Evolutionary conservation across 306 rosid genomes (phyloP), one percentile per base, ranked within the genome.

Genomic region (Calophaca sinica): DNA sequence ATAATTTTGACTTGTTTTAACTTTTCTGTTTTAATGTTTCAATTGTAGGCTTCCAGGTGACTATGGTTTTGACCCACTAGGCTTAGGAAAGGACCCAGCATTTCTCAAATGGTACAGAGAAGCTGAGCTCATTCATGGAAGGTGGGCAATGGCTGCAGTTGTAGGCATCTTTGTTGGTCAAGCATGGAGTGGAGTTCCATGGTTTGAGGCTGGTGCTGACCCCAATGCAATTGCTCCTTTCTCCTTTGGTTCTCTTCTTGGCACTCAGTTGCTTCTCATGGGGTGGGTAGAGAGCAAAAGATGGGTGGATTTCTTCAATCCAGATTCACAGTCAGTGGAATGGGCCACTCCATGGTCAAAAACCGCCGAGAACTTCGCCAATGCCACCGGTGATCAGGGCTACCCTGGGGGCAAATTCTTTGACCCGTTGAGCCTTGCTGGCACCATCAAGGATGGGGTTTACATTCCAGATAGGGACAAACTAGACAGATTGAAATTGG

Each of bases 271-370:
- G 61, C 53, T 96, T 51, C 92, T 96, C 13, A 96, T 96, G 99
- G 99, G 99, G 1, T 94, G 97, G 99, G 99, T 94, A 59, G 99
- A 94, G 75, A 87, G 91, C 90, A 94, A 94, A 60, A 82, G 99
- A 73, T 94, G 99, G 99, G 99, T 96, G 57, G 99, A 92, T 73
- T 96, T 92, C 89, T 96, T 89, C 96, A 83, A 89, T 85, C 99
- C 99, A 0, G 99, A 96, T 38, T 96, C 98, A 4, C 99, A 92
- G 60, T 90, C 99, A 0, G 89, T 92, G 10, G 97, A 92, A 45
- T 96, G 98, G 99, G 99, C 98, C 6, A 96, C 99, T 26, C 99
- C 99, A 1, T 96, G 99, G 99, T 96, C 99, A 4, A 87, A 71
- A 80, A 94, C 96, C 0, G 82, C 99, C 0, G 99, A 94, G 86